Conservation (phyloP, 2,329 filamentous ascomycete species). For the Cordyceps militaris region DNA sequence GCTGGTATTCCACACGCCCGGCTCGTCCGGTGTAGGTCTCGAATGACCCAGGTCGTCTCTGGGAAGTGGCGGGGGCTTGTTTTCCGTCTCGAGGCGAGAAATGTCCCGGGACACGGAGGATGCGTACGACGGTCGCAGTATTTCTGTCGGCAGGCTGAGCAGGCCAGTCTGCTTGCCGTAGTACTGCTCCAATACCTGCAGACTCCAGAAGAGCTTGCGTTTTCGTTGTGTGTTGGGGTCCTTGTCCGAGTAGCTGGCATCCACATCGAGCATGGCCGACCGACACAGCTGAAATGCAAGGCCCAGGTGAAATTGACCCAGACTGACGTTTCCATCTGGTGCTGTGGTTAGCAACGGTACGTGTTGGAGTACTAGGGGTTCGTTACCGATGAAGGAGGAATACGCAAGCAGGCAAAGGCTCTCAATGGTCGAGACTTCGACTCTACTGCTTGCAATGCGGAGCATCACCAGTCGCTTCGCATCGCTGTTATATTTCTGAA, state of each 20-base stretch:
- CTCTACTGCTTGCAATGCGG: conserved; percentile 42
- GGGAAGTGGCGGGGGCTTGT: conserved; percentile 35
- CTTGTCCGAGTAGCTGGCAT: conserved; percentile 30
- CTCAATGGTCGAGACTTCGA: conserved; percentile 42
- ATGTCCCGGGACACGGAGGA: conserved; percentile 18
- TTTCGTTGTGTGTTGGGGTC: conserved; percentile 36
- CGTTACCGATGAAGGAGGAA: conserved; percentile 40
- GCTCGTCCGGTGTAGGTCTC: conserved; percentile 30
- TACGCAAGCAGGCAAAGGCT: conserved; percentile 44
- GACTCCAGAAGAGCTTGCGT: conserved; percentile 44
- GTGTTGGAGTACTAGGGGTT: not conserved
- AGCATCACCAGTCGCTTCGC: conserved; percentile 40
- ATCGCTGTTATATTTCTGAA: conserved; percentile 30
- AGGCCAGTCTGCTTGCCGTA: conserved; percentile 41
- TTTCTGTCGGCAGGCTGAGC: conserved; percentile 34
- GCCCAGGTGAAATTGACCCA: conserved; percentile 44
- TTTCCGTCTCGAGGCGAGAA: conserved; percentile 21
- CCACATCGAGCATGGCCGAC: conserved; percentile 41
- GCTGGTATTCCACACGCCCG: conserved; percentile 44
- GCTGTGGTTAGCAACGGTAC: conserved; percentile 2
- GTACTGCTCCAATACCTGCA: conserved; percentile 42
- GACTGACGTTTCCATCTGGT: conserved; percentile 39
- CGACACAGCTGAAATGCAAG: conserved; percentile 44
- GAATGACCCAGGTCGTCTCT: conserved; percentile 34
- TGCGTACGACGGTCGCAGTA: conserved; percentile 30